Percentiles rank a stretch among this genome's conserved stretches.
These are phyloP conservation scores for Amylocarpus encephaloides DNA, from an alignment of 2,329 filamentous ascomycete genomes.

Conservation along the genomic window DNA sequence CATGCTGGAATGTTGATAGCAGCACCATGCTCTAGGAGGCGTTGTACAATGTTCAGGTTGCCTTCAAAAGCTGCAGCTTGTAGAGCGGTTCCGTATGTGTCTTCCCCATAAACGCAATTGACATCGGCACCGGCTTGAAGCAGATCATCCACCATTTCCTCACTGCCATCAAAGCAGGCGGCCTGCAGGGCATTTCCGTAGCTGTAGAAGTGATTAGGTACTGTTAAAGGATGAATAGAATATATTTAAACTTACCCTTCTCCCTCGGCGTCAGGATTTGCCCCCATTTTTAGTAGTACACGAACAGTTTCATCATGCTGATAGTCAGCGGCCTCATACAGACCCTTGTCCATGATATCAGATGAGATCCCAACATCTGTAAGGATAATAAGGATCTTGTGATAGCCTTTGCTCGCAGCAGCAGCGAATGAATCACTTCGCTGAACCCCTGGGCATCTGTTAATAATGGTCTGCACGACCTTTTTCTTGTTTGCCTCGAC, in stretches of 20 bases:
- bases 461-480: background rate
- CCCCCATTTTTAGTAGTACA: background rate
- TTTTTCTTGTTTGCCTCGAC: background rate
- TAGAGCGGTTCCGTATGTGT: background rate
- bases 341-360: background rate
- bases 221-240: background rate
- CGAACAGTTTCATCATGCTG: background rate
- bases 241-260: background rate
- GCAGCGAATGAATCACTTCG: background rate
- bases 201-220: background rate
- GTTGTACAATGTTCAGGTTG: background rate
- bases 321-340: background rate
- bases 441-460: background rate
- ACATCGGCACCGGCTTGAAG: background rate
- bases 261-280: background rate
- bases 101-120: background rate
- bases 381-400: background rate
- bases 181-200: constrained; percentile 3
- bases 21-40: background rate
- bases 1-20: background rate
- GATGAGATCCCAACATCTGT: background rate
- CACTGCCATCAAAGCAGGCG: background rate
- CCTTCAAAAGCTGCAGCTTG: background rate
- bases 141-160: background rate
- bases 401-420: constrained; percentile 1